Conservation (phyloP, 768 basidiomycete species). For the Mycena venus region DNA sequence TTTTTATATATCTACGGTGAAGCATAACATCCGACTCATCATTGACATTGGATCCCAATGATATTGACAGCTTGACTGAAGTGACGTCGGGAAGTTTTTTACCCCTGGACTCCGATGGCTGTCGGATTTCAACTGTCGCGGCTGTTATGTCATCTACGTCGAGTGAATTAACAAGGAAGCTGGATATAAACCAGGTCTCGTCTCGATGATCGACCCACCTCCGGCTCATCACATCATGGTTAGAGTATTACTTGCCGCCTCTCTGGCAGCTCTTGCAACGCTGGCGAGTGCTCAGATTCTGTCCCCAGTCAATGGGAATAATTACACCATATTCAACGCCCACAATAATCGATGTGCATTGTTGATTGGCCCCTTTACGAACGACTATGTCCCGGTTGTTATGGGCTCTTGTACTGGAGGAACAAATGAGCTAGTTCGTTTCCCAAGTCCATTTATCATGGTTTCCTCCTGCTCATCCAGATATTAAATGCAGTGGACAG, state of each 20-base stretch:
- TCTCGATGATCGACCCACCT: slow-evolving; percentile 8
- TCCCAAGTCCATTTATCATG: not conserved
- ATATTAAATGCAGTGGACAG: slow-evolving; percentile 18
- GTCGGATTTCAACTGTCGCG: slow-evolving; percentile 11
- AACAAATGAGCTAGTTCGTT: slow-evolving; percentile 18
- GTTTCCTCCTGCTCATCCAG: slow-evolving; percentile 6
- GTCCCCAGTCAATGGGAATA: slow-evolving; percentile 17
- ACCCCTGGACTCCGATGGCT: slow-evolving; percentile 11
- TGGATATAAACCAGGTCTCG: slow-evolving; percentile 14
- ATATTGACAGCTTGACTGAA: slow-evolving; percentile 18
- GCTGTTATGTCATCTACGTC: slow-evolving; percentile 8
- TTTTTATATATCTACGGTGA: no score
- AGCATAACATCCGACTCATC: slow-evolving; percentile 3
- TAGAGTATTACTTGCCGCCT: slow-evolving; percentile 15
- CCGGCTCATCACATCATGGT: slow-evolving; percentile 10
- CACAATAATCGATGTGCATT: slow-evolving; percentile 16
- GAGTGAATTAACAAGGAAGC: slow-evolving; percentile 12
- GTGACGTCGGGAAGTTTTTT: slow-evolving; percentile 10
- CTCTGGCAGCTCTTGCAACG: slow-evolving; percentile 10
- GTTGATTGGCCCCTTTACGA: slow-evolving; percentile 17
- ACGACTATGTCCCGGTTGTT: slow-evolving; percentile 18
- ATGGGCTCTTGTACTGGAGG: slow-evolving; percentile 16
- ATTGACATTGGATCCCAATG: not conserved
- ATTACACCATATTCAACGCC: slow-evolving; percentile 18
- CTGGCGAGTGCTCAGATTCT: slow-evolving; percentile 17